Percentiles rank a stretch among this genome's conserved stretches.
phyloP scores from a whole-genome alignment of 2,329 filamentous ascomycete species.

The Aspergillus fijiensis region DNA sequence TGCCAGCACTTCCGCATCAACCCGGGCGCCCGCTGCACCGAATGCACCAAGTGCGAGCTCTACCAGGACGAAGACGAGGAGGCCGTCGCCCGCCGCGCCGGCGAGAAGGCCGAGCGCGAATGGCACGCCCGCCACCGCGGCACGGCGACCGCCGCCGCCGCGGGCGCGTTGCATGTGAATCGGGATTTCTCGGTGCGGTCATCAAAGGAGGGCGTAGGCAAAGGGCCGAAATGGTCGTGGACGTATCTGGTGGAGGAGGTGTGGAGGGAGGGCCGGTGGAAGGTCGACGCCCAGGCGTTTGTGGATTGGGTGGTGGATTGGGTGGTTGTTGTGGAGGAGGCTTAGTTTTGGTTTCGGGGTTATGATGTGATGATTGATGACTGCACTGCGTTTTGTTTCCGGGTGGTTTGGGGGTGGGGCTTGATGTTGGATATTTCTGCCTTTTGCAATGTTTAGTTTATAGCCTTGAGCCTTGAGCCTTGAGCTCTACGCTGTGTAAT shows the following conservation, averaged over 20 bases:
- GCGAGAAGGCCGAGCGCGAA: slow-evolving; percentile 67
- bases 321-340: slow-evolving; percentile 39
- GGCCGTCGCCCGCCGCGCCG: slow-evolving; percentile 65
- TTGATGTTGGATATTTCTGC: too few relatives aligned
- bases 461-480: too few relatives aligned
- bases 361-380: too few relatives aligned
- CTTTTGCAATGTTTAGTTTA: too few relatives aligned
- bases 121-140: slow-evolving; percentile 66
- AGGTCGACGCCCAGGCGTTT: slow-evolving; percentile 40
- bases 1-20: slow-evolving; percentile 91
- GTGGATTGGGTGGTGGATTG: slow-evolving; percentile 43
- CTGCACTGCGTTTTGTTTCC: too few relatives aligned
- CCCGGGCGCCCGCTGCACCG: slow-evolving; percentile 70
- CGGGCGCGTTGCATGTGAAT: slow-evolving; percentile 28
- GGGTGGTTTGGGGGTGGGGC: too few relatives aligned
- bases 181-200: slow-evolving; percentile 22
- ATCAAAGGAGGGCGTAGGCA: background rate
- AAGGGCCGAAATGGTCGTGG: slow-evolving; percentile 25
- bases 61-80: slow-evolving; percentile 72
- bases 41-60: slow-evolving; percentile 79
- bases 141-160: slow-evolving; percentile 21
- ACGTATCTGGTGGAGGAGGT: slow-evolving; percentile 38
- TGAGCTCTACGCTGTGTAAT: too few relatives aligned
- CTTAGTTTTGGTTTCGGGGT: slow-evolving; percentile 15
- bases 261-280: slow-evolving; percentile 44